Conservation (phyloP, 2,329 filamentous ascomycete genomes). For the Microascus cirrosus region DNA sequence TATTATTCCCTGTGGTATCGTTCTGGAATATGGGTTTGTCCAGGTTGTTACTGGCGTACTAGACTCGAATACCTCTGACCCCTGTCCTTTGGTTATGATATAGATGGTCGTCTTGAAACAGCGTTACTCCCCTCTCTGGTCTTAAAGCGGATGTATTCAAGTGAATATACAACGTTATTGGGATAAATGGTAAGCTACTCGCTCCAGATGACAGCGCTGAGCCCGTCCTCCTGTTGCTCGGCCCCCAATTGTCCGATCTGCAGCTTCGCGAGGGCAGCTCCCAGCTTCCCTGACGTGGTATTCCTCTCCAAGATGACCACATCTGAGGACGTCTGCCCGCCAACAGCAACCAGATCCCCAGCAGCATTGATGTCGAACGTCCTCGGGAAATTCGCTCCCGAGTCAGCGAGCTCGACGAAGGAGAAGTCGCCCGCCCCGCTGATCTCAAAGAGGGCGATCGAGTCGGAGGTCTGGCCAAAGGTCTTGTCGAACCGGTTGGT, state of each 20-base stretch:
- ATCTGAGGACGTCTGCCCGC: constrained; percentile 46
- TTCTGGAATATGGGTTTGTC: not conserved
- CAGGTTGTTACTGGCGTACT: not conserved
- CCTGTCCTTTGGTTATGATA: not conserved
- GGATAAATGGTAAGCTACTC: constrained; percentile 18
- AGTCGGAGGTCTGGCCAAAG: constrained; percentile 42
- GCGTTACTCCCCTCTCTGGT: not conserved
- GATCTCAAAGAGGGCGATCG: constrained; percentile 41
- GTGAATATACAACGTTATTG: not conserved
- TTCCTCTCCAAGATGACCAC: constrained; percentile 48
- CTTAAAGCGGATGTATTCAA: not conserved
- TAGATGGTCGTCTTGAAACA: not conserved
- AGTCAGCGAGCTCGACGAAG: constrained; percentile 42
- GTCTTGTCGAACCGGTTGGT: constrained; percentile 51
- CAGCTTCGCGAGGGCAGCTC: constrained; percentile 28
- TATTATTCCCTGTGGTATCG: not conserved
- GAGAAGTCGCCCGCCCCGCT: constrained; percentile 31
- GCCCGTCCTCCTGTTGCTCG: constrained; percentile 31
- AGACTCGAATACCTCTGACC: not conserved
- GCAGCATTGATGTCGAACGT: constrained; percentile 50
- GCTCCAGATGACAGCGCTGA: constrained; percentile 35
- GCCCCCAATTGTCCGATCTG: constrained; percentile 26
- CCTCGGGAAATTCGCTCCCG: constrained; percentile 48
- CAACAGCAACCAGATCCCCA: constrained; percentile 50
- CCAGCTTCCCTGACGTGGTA: constrained; percentile 40